A percentile compares a stretch with the other conserved stretches of the same genome.
phyloP scores from a whole-genome alignment of 768 basidiomycete species.

The Mycena haematopus region DNA sequence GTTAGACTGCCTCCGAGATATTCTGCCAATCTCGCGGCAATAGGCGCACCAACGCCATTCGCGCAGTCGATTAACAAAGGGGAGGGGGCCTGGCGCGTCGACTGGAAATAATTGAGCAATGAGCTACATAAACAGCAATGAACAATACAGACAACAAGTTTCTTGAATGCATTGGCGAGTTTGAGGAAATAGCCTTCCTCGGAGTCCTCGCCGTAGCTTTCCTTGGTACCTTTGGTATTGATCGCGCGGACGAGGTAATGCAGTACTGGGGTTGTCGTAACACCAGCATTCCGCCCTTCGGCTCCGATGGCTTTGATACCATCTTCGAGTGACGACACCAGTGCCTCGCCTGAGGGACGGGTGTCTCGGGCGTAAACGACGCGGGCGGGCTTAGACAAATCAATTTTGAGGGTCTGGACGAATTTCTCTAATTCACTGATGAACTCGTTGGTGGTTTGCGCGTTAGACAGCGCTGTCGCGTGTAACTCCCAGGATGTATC shows the following conservation, averaged over 20 bases:
- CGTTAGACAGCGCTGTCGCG: constrained; percentile 89
- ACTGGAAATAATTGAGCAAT: constrained; percentile 43
- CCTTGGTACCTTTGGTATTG: constrained; percentile 83
- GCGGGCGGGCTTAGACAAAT: constrained; percentile 75
- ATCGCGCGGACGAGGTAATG: constrained; percentile 93
- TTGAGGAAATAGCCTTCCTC: constrained; percentile 86
- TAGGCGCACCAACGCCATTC: constrained; percentile 92
- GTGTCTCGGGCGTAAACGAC: constrained; percentile 96
- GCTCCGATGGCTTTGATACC: constrained; percentile 80
- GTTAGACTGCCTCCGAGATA: constrained; percentile 67
- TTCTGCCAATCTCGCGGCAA: constrained; percentile 65
- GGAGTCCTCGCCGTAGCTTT: constrained; percentile 81
- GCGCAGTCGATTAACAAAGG: constrained; percentile 93
- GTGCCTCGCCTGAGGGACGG: constrained; percentile 80
- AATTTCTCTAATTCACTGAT: constrained; percentile 66
- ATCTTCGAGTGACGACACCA: constrained; percentile 81
- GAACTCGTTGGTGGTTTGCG: constrained; percentile 75
- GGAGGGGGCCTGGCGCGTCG: constrained; percentile 59
- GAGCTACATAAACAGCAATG: constrained; percentile 3
- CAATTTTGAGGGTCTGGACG: constrained; percentile 71
- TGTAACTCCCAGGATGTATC: constrained; percentile 90
- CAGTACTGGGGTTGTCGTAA: constrained; percentile 93
- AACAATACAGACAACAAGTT: constrained; percentile 72
- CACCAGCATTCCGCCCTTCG: constrained; percentile 73
- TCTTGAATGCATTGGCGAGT: constrained; percentile 82